Base-by-base conservation (phyloP, 257 asterid genomes). In the Striga asiatica region DNA sequence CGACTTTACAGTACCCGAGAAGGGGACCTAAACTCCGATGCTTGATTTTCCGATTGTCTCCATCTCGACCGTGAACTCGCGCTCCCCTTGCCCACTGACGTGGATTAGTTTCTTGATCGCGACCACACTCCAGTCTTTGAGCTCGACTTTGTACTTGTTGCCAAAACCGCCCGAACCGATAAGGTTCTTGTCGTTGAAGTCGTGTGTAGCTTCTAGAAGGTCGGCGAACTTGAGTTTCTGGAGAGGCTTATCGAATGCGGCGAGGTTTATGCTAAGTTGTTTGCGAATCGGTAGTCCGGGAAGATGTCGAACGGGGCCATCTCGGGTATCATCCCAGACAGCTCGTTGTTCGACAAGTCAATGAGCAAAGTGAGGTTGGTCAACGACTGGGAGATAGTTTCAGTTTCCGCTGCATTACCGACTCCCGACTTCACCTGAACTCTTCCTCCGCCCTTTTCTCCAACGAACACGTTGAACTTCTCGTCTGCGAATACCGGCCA, bases 81-180 rank as follows among this genome's bases (percentile, higher is more conserved):
- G 65, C 32, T 91, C 98, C 2, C 96, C 98, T 47, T 89, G 98
- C 17, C 98, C 91, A 0, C 93, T 79, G 2, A 89, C 86, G 1
- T 86, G 93, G 22, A 81, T 80, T 71, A 91, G 60, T 64, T 91
- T 91, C 81, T 91, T 91, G 63, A 91, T 82, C 0, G 98, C 98
- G 0, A 91, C 98, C 0, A 78, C 57, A 50, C 76, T 83, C 8
- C 96, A 96, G 28, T 91, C 98, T 58, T 82, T 86, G 67, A 89
- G 55, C 73, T 78, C 76, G 3, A 96, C 98, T 60, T 70, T 79
- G 78, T 86, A 89, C 47, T 86, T 96, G 43, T 91, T 96, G 0
- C 98, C 98, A 12, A 86, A 91, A 12, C 98, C 98, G 34, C 98
- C 98, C 0, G 95, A 83, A 1, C 98, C 98, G 0, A 89, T 68